Conservation (phyloP, 495 filamentous ascomycete species). For the Penicillium chermesinum region DNA sequence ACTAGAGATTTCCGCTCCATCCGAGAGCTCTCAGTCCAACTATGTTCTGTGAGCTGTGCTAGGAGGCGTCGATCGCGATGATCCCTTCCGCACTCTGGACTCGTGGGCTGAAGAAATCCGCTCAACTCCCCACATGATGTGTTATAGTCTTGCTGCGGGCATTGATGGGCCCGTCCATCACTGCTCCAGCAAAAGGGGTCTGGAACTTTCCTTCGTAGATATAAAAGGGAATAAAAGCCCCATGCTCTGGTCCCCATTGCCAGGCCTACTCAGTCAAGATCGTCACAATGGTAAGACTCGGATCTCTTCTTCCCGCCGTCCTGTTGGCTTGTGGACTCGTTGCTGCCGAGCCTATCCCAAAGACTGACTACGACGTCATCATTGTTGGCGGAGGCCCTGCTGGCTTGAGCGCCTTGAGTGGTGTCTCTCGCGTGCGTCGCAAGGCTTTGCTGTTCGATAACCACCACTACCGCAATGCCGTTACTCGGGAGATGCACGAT, state of each 20-base stretch:
- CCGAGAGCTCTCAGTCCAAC: not conserved
- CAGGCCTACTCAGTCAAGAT: not conserved
- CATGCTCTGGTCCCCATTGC: too few relatives aligned
- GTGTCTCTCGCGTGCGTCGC: constrained; percentile 49
- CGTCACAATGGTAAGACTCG: constrained; percentile 7
- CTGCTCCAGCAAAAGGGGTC: not conserved
- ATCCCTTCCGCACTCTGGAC: constrained; percentile 1
- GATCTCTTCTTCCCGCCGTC: constrained; percentile 13
- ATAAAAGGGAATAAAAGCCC: not conserved
- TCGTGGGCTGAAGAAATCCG: not conserved
- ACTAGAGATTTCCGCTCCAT: not conserved
- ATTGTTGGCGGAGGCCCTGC: constrained; percentile 31
- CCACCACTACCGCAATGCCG: constrained; percentile 50
- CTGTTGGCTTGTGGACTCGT: constrained; percentile 16
- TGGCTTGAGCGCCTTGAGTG: constrained; percentile 45
- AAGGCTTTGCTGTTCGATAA: constrained; percentile 51
- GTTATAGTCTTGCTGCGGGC: not conserved
- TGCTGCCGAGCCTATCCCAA: constrained; percentile 14
- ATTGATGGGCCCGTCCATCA: not conserved
- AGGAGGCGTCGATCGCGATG: constrained; percentile 14
- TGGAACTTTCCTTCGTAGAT: not conserved
- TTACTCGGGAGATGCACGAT: constrained; percentile 53
- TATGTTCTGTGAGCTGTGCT: not conserved
- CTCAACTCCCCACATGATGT: not conserved
- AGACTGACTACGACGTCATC: constrained; percentile 33